Conservation (phyloP, 2,329 filamentous ascomycete genomes). For the Talaromyces sp. region DNA sequence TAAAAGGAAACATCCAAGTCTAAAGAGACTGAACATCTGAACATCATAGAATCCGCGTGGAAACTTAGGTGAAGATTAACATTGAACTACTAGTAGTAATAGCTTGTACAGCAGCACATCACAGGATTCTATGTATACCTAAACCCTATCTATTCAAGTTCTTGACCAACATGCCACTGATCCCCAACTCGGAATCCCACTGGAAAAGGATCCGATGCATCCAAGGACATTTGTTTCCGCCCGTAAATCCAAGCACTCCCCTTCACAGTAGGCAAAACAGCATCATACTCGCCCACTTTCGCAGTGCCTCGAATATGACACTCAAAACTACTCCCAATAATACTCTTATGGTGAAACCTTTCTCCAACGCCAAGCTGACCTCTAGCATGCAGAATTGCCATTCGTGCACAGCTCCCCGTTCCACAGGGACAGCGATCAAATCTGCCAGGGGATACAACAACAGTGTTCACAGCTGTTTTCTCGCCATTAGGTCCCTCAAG, state of each 20-base stretch:
- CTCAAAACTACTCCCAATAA: conserved; percentile 47
- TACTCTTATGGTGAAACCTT: conserved; percentile 40
- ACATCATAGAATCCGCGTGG: too few species aligned
- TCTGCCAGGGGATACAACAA: conserved; percentile 48
- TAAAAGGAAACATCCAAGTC: too few species aligned
- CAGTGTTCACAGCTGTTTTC: conserved; percentile 35
- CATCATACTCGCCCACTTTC: conserved; percentile 33
- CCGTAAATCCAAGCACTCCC: not conserved
- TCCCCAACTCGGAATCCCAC: not conserved
- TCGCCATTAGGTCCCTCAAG: conserved; percentile 5
- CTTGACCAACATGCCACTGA: not conserved
- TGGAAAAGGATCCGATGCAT: not conserved
- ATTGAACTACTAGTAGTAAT: too few species aligned
- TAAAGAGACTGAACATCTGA: too few species aligned
- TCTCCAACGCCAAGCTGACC: conserved; percentile 40
- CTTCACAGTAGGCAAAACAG: not conserved
- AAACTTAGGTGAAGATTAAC: too few species aligned
- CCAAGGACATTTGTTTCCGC: not conserved
- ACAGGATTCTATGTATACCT: too few species aligned
- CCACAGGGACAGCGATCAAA: conserved; percentile 51
- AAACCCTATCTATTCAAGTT: too few species aligned
- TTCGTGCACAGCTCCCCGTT: conserved; percentile 46
- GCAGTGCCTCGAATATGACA: conserved; percentile 39
- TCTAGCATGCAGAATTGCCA: conserved; percentile 48
- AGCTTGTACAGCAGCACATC: too few species aligned